Conservation (phyloP, 352 stramenopile species). For the Phytopythium vexans region DNA sequence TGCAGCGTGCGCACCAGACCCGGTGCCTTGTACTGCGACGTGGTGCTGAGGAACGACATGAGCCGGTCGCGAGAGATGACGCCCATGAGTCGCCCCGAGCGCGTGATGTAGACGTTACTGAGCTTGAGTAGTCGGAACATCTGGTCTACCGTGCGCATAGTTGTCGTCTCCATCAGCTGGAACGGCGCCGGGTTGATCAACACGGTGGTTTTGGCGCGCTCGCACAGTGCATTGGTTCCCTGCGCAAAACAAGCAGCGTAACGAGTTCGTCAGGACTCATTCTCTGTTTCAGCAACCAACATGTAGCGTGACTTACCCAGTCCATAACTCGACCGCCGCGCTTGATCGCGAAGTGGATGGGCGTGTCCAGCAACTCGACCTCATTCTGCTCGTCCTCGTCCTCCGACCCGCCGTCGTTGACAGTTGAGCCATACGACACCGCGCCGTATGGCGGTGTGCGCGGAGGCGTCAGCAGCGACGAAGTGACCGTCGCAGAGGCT, state of each 20-base stretch:
- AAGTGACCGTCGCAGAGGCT: not conserved
- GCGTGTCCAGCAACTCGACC: slow-evolving; percentile 37
- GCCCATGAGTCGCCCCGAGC: slow-evolving; percentile 71
- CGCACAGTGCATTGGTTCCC: slow-evolving; percentile 61
- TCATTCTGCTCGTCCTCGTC: slow-evolving; percentile 10
- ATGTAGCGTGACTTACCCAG: slow-evolving; percentile 29
- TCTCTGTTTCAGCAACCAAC: not conserved
- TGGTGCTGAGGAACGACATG: slow-evolving; percentile 80
- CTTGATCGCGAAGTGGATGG: slow-evolving; percentile 67
- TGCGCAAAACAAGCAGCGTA: too few relatives aligned
- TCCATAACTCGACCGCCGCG: slow-evolving; percentile 75
- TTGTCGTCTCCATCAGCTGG: slow-evolving; percentile 82
- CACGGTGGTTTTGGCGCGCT: slow-evolving; percentile 64
- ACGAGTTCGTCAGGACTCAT: too few relatives aligned
- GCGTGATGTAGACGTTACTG: slow-evolving; percentile 86
- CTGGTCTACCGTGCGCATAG: slow-evolving; percentile 79
- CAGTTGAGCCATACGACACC: slow-evolving; percentile 1
- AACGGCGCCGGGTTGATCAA: slow-evolving; percentile 77
- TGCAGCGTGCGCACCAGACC: slow-evolving; percentile 47
- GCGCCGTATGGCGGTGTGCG: not conserved
- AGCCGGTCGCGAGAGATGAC: slow-evolving; percentile 74
- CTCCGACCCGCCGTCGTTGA: slow-evolving; percentile 9
- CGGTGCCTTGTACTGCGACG: slow-evolving; percentile 53
- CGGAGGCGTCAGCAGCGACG: not conserved
- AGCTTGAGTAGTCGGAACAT: slow-evolving; percentile 89